Conservation (phyloP, 495 filamentous ascomycete species). For the Neurospora discreta region DNA sequence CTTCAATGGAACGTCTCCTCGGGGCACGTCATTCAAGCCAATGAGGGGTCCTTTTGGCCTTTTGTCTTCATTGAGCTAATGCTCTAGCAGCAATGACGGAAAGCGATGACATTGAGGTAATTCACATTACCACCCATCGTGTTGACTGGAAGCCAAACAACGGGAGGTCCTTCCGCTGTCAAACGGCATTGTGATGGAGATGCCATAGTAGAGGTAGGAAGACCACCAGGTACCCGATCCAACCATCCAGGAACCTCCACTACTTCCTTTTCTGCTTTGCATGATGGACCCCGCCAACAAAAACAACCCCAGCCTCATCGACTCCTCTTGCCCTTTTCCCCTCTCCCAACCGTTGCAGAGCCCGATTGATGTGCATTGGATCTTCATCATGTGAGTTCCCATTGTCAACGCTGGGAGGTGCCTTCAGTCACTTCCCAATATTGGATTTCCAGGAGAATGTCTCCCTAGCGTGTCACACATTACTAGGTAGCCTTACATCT, state of each 20-base stretch:
- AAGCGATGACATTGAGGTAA: neutral
- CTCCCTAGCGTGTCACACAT: neutral
- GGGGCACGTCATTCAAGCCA: neutral
- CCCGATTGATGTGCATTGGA: neutral
- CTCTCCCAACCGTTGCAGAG: neutral
- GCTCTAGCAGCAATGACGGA: neutral
- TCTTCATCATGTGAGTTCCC: neutral
- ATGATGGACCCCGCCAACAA: neutral
- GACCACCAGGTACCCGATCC: neutral
- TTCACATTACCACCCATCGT: neutral
- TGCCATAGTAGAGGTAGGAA: neutral
- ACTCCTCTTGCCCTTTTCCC: neutral
- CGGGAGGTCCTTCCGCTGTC: neutral
- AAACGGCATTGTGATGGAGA: neutral
- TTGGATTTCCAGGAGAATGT: neutral
- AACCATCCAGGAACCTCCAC: neutral
- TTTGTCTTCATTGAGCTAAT: neutral
- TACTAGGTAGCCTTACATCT: neutral
- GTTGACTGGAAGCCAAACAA: neutral
- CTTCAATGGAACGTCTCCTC: neutral
- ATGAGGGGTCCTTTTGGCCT: neutral
- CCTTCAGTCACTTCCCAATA: neutral
- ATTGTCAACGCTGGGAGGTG: neutral
- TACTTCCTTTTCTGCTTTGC: neutral
- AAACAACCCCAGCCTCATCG: neutral